Evolutionary conservation across 768 basidiomycete genomes (phyloP).

Genomic region (Agrocybe chaxingu): DNA sequence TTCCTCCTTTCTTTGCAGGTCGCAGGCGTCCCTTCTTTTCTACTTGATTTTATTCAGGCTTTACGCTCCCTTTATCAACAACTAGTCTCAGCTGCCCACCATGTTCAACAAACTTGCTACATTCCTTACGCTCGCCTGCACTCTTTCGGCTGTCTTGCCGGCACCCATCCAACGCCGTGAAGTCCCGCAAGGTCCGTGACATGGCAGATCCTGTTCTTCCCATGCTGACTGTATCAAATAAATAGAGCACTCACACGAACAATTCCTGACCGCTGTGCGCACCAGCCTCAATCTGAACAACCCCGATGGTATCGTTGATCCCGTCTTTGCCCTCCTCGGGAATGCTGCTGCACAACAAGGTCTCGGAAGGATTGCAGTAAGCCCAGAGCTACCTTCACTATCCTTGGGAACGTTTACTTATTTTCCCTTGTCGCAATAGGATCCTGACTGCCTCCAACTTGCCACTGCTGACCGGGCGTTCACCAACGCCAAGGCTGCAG

Average conservation of each 20-base stretch:
- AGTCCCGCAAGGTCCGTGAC: constrained; percentile 57
- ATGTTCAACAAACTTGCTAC: constrained; percentile 21
- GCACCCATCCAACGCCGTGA: constrained; percentile 48
- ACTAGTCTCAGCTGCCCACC: constrained; percentile 12
- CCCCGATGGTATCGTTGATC: constrained; percentile 54
- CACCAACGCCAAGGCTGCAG: constrained; percentile 65
- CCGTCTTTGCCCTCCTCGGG: constrained; percentile 62
- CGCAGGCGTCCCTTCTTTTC: constrained; percentile 25
- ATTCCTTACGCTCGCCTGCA: constrained; percentile 31
- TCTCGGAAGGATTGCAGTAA: constrained; percentile 50
- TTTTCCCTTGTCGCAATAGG: constrained; percentile 24
- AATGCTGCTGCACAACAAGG: constrained; percentile 59
- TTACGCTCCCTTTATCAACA: constrained; percentile 11
- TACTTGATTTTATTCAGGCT: constrained; percentile 14
- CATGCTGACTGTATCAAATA: constrained; percentile 7
- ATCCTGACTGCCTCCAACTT: constrained; percentile 62
- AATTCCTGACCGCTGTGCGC: constrained; percentile 50
- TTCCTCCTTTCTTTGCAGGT: constrained; percentile 15
- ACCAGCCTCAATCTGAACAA: constrained; percentile 51
- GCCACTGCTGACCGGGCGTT: constrained; percentile 68
- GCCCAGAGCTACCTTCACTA: constrained; percentile 10
- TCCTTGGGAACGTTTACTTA: not conserved
- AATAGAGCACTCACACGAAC: constrained; percentile 64
- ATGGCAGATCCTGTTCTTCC: constrained; percentile 6
- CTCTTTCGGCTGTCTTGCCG: constrained; percentile 25